A percentile compares a stretch with the other conserved stretches of the same genome.
Conservation (phyloP, 495 filamentous ascomycete genomes). For the Penicillium cinerascens region DNA sequence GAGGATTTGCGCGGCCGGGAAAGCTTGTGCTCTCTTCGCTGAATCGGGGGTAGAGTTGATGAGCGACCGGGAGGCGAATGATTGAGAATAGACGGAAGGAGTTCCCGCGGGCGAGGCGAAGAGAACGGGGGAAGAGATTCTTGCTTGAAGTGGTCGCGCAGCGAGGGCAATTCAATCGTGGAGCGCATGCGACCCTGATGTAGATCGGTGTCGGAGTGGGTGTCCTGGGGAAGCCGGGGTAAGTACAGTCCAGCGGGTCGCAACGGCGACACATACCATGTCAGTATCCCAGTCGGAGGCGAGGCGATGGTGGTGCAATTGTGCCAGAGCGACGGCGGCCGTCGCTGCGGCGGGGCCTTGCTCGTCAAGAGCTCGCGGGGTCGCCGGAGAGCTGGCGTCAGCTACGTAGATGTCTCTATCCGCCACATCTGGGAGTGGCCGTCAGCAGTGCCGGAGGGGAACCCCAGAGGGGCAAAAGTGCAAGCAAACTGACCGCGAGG, state of each 20-base stretch:
- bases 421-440: constrained; percentile 33
- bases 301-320: constrained; percentile 78
- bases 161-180: constrained; percentile 70
- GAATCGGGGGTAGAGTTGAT: constrained; percentile 78
- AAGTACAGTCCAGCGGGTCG: neutral
- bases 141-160: constrained; percentile 69
- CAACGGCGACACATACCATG: constrained; percentile 52
- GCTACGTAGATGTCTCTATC: constrained; percentile 56
- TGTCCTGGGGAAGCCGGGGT: constrained; percentile 50
- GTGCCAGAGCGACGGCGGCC: constrained; percentile 81
- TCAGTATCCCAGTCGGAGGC: constrained; percentile 84
- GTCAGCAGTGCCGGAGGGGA: constrained; percentile 23
- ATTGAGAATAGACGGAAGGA: constrained; percentile 76
- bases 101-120: constrained; percentile 59
- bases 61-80: constrained; percentile 82
- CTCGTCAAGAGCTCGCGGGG: constrained; percentile 71
- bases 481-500: constrained; percentile 33
- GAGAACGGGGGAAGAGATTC: constrained; percentile 63
- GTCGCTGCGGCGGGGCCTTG: constrained; percentile 66
- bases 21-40: constrained; percentile 56
- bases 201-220: constrained; percentile 67
- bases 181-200: constrained; percentile 53
- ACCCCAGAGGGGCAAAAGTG: neutral
- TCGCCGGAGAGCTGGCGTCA: constrained; percentile 67
- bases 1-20: constrained; percentile 78